phyloP scores from a whole-genome alignment of 805 yeast genomes.

The Kodamaea kakaduensis region DNA sequence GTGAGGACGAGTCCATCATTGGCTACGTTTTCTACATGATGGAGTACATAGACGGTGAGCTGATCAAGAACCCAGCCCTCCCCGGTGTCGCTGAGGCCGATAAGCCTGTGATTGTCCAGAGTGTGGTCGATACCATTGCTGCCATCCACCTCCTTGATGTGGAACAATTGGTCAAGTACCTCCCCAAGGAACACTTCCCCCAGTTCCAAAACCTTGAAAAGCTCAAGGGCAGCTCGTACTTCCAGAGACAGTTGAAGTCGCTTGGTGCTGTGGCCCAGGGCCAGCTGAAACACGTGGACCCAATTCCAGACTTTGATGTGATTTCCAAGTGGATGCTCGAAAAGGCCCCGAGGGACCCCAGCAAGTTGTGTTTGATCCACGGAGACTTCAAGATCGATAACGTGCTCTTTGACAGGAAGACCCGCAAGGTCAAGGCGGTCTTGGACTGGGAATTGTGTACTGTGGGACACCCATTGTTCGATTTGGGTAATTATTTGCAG shows the following conservation, averaged over 20 bases:
- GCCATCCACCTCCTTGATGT: conserved; percentile 50
- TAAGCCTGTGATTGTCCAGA: conserved; percentile 38
- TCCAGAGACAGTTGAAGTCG: conserved; percentile 51
- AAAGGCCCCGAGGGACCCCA: conserved; percentile 47
- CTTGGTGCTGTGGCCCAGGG: conserved; percentile 38
- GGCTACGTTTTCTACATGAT: conserved; percentile 58
- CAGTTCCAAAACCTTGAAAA: conserved; percentile 29
- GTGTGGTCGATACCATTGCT: conserved; percentile 45
- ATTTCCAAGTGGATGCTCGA: conserved; percentile 40
- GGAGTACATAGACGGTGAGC: conserved; percentile 56
- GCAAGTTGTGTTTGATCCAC: conserved; percentile 46
- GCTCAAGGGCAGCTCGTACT: conserved; percentile 33
- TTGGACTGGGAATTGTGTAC: conserved; percentile 68
- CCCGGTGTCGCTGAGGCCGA: conserved; percentile 26
- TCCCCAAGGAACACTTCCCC: conserved; percentile 46
- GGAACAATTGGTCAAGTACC: conserved; percentile 32
- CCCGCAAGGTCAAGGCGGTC: conserved; percentile 48
- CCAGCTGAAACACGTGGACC: conserved; percentile 38
- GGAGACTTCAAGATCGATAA: conserved; percentile 67
- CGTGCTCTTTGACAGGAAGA: conserved; percentile 54
- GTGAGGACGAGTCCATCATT: conserved; percentile 52
- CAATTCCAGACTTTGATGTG: conserved; percentile 44
- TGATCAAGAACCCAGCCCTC: conserved; percentile 52
- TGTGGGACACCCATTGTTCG: conserved; percentile 61
- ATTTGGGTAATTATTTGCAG: conserved; percentile 54